Conservation (phyloP, 129 eudicot species). For the Logfia minima region DNA sequence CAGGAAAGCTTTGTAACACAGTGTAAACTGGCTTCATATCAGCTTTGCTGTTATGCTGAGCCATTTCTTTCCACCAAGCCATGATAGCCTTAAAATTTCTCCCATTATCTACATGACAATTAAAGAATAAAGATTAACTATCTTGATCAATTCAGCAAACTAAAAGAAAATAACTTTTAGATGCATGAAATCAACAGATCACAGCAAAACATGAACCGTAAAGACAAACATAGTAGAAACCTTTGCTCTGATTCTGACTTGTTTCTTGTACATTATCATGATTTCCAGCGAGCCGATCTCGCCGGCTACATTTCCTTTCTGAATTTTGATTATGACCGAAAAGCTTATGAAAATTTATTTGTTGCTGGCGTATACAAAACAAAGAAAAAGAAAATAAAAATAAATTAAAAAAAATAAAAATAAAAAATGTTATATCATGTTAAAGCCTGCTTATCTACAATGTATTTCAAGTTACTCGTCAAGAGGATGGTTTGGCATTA, state of each 20-base stretch:
- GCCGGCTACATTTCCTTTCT: slow-evolving; percentile 46
- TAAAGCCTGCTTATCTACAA: neutral
- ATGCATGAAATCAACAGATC: slow-evolving; percentile 1
- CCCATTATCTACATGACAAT: slow-evolving; percentile 41
- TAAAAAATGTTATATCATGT: neutral
- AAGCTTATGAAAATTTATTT: slow-evolving; percentile 78
- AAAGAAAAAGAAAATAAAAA: too few species aligned
- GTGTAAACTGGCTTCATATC: slow-evolving; percentile 31
- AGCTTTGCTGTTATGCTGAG: slow-evolving; percentile 55
- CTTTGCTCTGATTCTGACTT: slow-evolving; percentile 36
- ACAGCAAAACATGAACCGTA: too few species aligned
- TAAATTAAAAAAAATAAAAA: too few species aligned
- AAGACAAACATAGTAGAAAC: slow-evolving; percentile 23
- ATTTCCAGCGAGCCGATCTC: slow-evolving; percentile 38
- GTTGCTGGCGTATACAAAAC: slow-evolving; percentile 55
- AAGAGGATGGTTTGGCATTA: slow-evolving; percentile 23
- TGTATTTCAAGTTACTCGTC: slow-evolving; percentile 9
- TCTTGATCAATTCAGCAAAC: slow-evolving; percentile 1
- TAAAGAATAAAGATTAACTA: neutral
- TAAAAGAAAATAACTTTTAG: slow-evolving; percentile 3
- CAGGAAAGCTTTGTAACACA: slow-evolving; percentile 24
- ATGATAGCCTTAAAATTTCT: slow-evolving; percentile 73
- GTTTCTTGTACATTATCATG: slow-evolving; percentile 40
- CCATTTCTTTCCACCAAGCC: slow-evolving; percentile 99
- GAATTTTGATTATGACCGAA: slow-evolving; percentile 60